Evolutionary conservation across 2,329 filamentous ascomycete genomes (phyloP), one percentile per base, ranked within the genome.

Genomic region (Malbranchea zuffiana): DNA sequence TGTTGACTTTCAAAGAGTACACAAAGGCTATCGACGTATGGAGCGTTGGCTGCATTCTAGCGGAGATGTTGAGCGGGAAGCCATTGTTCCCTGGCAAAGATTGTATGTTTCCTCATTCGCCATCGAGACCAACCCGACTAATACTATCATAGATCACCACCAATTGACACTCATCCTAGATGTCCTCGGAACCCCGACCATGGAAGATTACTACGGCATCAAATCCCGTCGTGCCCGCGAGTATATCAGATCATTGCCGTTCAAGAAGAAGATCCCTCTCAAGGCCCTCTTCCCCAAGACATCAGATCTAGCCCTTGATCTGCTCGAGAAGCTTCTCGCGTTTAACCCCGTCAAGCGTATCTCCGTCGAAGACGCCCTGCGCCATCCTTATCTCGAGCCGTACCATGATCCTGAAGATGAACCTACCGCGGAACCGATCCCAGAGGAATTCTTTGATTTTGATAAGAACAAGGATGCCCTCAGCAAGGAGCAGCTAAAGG

Each of bases 201-300:
- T 98, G 90, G 90, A 98, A 62, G 90, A 98, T 60, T 98, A 98
- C 73, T 98, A 98, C 54, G 90, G 90, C 47, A 98, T 98, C 75
- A 98, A 98, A 68, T 96, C 90, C 37, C 82, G 90, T 48, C 84
- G 90, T 54, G 90, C 90, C 34, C 78, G 90, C 47, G 90, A 98
- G 66, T 98, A 98, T 67, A 98, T 98, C 57, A 85, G 90, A 44
- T 95, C 87, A 37, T 74, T 96, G 31, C 88, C 90, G 12, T 96
- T 96, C 72, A 96, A 96, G 77, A 96, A 96, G 79, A 96, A 96
- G 78, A 92, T 96, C 32, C 87, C 90, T 0, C 90, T 95, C 76
- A 84, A 90, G 60, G 83, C 82, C 29, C 78, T 98, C 61, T 98
- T 98, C 72, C 88, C 90, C 49, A 95, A 95, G 73, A 95, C 87